Evolutionary conservation across 208 protist species (phyloP).

Genomic region (Borovskyia barvae): DNA sequence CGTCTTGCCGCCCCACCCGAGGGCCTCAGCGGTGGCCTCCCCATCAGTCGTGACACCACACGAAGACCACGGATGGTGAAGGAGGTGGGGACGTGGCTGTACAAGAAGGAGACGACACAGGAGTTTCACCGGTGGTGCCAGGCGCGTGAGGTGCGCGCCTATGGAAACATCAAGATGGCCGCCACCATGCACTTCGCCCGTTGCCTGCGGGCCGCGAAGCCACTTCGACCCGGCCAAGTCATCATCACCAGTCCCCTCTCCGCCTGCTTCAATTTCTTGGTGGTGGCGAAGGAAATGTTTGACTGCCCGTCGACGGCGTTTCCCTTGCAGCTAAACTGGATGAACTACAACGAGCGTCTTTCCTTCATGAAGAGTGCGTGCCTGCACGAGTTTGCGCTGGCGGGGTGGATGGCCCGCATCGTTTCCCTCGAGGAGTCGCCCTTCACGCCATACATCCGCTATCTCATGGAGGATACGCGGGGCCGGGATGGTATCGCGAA

Average conservation of each 20-base stretch:
- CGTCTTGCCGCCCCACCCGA: no score
- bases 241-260: constrained; percentile 72
- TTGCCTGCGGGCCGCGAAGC: constrained; percentile 57
- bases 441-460: constrained; percentile 73
- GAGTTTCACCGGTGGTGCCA: constrained; percentile 75
- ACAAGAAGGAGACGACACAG: constrained; percentile 69
- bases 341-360: constrained; percentile 81
- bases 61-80: constrained; percentile 54
- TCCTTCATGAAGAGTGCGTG: constrained; percentile 50
- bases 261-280: constrained; percentile 79
- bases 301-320: constrained; percentile 37
- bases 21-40: constrained; percentile 20
- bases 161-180: constrained; percentile 72
- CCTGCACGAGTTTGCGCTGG: constrained; percentile 58
- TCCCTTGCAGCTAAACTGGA: constrained; percentile 82
- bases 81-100: constrained; percentile 82
- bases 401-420: constrained; percentile 83
- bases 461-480: constrained; percentile 81
- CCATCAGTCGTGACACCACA: constrained; percentile 54
- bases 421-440: constrained; percentile 68
- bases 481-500: constrained; percentile 76
- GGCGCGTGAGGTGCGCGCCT: constrained; percentile 55
- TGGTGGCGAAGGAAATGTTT: constrained; percentile 69
- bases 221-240: constrained; percentile 62
- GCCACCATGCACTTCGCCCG: constrained; percentile 68